These are phyloP conservation scores for Cyberlindnera maclurae DNA, from an alignment of 805 yeast genomes.

Conservation along the genomic window DNA sequence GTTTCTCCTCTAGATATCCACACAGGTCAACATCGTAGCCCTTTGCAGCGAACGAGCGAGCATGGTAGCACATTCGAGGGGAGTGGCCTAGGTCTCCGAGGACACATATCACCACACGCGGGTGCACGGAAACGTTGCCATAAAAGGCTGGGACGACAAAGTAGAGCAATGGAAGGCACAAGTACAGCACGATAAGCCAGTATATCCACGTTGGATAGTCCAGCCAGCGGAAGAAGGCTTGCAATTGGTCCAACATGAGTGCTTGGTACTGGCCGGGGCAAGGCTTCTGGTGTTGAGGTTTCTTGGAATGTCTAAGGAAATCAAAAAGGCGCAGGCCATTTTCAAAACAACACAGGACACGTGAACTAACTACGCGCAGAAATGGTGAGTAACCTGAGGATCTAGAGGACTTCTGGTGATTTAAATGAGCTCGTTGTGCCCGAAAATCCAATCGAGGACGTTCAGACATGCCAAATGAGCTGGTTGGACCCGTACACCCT, in stretches of 20 bases:
- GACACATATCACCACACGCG: constrained; percentile 69
- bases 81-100: constrained; percentile 93
- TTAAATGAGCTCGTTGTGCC: too few species aligned
- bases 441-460: too few species aligned
- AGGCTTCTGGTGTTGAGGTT: too few species aligned
- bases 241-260: neutral
- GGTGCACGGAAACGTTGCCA: constrained; percentile 31
- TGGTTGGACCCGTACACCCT: too few species aligned
- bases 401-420: too few species aligned
- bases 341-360: too few species aligned
- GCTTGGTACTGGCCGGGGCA: too few species aligned
- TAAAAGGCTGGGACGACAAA: constrained; percentile 28
- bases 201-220: constrained; percentile 34
- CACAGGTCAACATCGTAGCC: constrained; percentile 77
- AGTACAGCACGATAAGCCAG: constrained; percentile 39
- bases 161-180: constrained; percentile 32
- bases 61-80: constrained; percentile 92
- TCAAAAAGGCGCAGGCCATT: too few species aligned
- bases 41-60: constrained; percentile 56
- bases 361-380: too few species aligned
- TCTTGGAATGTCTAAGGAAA: too few species aligned
- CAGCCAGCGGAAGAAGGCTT: constrained; percentile 12
- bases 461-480: too few species aligned
- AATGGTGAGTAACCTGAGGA: too few species aligned
- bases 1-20: constrained; percentile 64